Conservation (phyloP, 2,329 filamentous ascomycete species). For the Diaporthe aspalathi region DNA sequence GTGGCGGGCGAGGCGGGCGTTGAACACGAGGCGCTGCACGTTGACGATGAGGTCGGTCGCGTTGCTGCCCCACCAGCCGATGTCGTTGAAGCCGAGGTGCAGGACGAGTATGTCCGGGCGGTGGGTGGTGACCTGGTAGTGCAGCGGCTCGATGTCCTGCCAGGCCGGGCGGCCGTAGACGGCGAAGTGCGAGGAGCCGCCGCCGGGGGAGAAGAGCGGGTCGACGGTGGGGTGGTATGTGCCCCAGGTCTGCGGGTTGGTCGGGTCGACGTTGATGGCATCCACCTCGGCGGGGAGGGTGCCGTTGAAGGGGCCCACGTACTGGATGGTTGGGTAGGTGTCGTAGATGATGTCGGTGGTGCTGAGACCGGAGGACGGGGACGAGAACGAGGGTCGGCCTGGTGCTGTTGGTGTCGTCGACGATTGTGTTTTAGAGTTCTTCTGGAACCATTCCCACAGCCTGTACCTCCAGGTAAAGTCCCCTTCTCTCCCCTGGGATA, state of each 20-base stretch:
- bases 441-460: conserved; percentile 53
- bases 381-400: conserved; percentile 34
- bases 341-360: background rate
- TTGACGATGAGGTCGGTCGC: conserved; percentile 41
- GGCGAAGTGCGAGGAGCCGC: conserved; percentile 49
- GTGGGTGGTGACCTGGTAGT: conserved; percentile 44
- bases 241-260: conserved; percentile 32
- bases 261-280: conserved; percentile 23
- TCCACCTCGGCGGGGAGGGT: conserved; percentile 41
- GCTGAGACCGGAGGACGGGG: background rate
- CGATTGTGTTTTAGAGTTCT: conserved; percentile 30
- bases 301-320: conserved; percentile 53
- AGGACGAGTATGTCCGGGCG: conserved; percentile 50
- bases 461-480: conserved; percentile 58
- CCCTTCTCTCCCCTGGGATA: conserved; percentile 52
- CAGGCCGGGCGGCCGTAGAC: conserved; percentile 49
- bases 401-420: background rate
- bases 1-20: conserved; percentile 46
- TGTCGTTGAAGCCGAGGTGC: conserved; percentile 50
- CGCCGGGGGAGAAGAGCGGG: conserved; percentile 42
- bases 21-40: conserved; percentile 46
- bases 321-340: conserved; percentile 37
- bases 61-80: conserved; percentile 46
- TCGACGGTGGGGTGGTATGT: conserved; percentile 31
- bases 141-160: conserved; percentile 47